A percentile compares a stretch with the other conserved stretches of the same genome.
Conservation (phyloP, 164 flowering plant genomes). For the Tetracentron sinense region DNA sequence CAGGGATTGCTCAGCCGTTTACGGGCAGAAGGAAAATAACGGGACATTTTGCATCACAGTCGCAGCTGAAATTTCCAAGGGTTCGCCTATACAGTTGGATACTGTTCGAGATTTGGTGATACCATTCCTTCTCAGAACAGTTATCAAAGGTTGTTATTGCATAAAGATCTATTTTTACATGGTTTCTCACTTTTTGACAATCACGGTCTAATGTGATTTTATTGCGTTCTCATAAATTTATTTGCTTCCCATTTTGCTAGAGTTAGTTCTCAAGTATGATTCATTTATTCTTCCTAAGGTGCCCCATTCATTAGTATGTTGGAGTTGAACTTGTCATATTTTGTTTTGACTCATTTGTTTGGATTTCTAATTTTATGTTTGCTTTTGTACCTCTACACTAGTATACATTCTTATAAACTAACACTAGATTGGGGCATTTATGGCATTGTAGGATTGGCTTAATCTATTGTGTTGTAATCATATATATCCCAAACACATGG, state of each 20-base stretch:
- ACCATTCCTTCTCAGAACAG: constrained; percentile 59
- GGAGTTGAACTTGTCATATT: too few relatives aligned
- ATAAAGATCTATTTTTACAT: background rate
- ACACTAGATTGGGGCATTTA: too few relatives aligned
- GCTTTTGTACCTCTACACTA: background rate
- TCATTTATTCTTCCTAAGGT: too few relatives aligned
- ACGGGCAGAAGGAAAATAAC: constrained; percentile 17
- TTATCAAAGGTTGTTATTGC: constrained; percentile 56
- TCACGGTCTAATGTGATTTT: too few relatives aligned
- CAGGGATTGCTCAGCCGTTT: constrained; percentile 44
- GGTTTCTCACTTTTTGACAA: background rate
- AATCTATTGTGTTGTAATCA: too few relatives aligned
- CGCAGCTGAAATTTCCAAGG: constrained; percentile 26
- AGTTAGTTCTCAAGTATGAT: too few relatives aligned
- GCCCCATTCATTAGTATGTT: too few relatives aligned
- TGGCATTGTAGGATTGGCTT: too few relatives aligned
- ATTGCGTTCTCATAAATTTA: too few relatives aligned
- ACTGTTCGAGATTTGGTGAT: constrained; percentile 44
- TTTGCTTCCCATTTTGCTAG: too few relatives aligned
- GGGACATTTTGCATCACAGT: constrained; percentile 46
- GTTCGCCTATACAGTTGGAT: constrained; percentile 24
- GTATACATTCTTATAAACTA: too few relatives aligned
- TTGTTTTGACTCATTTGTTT: background rate
- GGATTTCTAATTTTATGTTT: background rate
- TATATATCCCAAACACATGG: background rate